phyloP scores from a whole-genome alignment of 306 rosid genomes.

The Betula pendula region DNA sequence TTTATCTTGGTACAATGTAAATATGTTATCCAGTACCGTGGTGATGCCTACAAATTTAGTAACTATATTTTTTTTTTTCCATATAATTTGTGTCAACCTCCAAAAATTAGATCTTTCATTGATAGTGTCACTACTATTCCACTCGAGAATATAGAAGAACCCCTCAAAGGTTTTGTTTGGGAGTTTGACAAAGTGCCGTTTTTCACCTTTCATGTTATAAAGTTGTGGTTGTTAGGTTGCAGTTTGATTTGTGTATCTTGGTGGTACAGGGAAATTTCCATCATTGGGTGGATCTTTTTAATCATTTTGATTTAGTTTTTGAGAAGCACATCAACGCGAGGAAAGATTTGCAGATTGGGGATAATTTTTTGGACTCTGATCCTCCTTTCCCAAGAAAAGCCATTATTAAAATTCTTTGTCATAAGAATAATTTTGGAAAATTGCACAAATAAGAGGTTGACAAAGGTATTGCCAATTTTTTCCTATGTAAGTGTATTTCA shows the following conservation, averaged over 20 bases:
- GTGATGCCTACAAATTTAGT: constrained; percentile 18
- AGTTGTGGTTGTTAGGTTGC: constrained; percentile 24
- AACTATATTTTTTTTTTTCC: constrained; percentile 26
- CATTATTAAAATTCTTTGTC: constrained; percentile 84
- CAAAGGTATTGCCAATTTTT: too few relatives aligned
- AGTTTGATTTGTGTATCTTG: constrained; percentile 36
- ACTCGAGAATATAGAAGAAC: constrained; percentile 80
- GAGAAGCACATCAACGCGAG: constrained; percentile 87
- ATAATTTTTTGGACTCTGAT: constrained; percentile 64
- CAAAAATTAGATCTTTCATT: constrained; percentile 79
- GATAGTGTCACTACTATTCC: constrained; percentile 78
- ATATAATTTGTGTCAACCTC: constrained; percentile 69
- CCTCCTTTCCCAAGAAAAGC: constrained; percentile 93
- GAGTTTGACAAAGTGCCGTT: constrained; percentile 86
- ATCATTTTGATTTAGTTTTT: constrained; percentile 94
- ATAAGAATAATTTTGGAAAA: constrained; percentile 88
- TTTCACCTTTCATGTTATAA: constrained; percentile 26
- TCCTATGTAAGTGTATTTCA: too few relatives aligned
- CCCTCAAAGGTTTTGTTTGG: constrained; percentile 80
- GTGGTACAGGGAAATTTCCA: constrained; percentile 92
- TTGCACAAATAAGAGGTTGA: constrained; percentile 94
- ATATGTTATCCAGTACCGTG: background rate
- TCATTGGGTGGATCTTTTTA: constrained; percentile 98
- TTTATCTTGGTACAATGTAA: constrained; percentile 17
- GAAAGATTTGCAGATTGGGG: constrained; percentile 91